Conservation (phyloP, 176 grass and related monocot genomes). For the Stipa capillata region DNA sequence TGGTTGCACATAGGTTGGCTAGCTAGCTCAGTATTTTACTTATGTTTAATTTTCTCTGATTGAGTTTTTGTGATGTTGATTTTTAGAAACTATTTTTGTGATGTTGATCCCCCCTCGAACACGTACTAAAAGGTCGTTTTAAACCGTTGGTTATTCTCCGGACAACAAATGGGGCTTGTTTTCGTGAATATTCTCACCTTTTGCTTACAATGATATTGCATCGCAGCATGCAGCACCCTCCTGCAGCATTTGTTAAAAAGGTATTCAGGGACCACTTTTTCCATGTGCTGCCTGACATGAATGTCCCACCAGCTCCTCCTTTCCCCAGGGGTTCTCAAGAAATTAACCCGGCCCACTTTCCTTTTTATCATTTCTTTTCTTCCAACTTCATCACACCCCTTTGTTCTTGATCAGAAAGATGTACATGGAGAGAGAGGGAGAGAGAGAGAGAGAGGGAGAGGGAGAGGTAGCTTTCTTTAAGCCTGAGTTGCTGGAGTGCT, state of each 20-base stretch:
- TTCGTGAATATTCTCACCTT: too few species aligned
- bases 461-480: constrained; percentile 31
- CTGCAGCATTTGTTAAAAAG: neutral
- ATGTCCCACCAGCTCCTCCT: neutral
- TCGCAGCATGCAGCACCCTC: too few species aligned
- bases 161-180: too few species aligned
- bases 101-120: too few species aligned
- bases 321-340: neutral
- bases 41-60: too few species aligned
- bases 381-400: neutral
- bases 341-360: neutral
- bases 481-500: constrained; percentile 32
- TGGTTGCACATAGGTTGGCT: too few species aligned
- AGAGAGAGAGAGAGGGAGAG: neutral
- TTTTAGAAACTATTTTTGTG: too few species aligned
- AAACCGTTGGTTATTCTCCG: too few species aligned
- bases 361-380: neutral
- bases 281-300: neutral
- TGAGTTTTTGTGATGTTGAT: too few species aligned
- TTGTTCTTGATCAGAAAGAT: neutral
- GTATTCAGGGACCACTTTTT: neutral
- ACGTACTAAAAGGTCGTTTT: too few species aligned
- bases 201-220: too few species aligned
- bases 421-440: neutral
- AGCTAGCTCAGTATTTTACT: too few species aligned